Evolutionary conservation across 2,329 filamentous ascomycete genomes (phyloP).

Genomic region (Hortaea sp.): DNA sequence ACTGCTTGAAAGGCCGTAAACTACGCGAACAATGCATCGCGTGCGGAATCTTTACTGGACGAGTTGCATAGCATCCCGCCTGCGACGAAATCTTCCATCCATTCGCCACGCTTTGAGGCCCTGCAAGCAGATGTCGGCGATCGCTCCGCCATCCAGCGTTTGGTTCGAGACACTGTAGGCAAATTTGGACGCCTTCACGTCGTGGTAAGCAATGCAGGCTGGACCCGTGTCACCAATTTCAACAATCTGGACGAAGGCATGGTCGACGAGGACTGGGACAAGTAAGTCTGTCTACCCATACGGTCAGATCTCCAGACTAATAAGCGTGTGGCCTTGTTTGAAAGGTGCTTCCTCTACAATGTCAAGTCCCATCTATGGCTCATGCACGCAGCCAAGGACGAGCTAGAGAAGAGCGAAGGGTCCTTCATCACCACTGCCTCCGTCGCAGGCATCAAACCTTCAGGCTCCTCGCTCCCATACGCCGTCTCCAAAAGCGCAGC

Average conservation of each 20-base stretch:
- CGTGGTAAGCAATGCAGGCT: slow-evolving; percentile 32
- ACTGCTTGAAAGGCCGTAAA: slow-evolving; percentile 32
- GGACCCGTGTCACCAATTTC: slow-evolving; percentile 34
- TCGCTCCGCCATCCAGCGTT: slow-evolving; percentile 31
- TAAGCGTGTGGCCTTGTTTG: no score
- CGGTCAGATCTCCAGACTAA: no score
- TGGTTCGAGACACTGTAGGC: slow-evolving; percentile 34
- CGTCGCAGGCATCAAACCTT: slow-evolving; percentile 53
- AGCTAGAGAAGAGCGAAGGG: slow-evolving; percentile 49
- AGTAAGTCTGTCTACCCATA: not conserved
- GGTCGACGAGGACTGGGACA: slow-evolving; percentile 51
- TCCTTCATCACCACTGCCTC: slow-evolving; percentile 56
- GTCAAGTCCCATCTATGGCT: slow-evolving; percentile 54
- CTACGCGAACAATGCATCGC: slow-evolving; percentile 35
- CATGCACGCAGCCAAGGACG: slow-evolving; percentile 43
- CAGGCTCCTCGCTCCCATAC: slow-evolving; percentile 47
- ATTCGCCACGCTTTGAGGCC: slow-evolving; percentile 28
- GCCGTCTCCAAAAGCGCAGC: slow-evolving; percentile 28
- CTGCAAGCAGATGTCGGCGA: slow-evolving; percentile 38
- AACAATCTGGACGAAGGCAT: slow-evolving; percentile 42
- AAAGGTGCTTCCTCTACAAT: slow-evolving; percentile 46
- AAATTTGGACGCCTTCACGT: slow-evolving; percentile 40
- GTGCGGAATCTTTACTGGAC: slow-evolving; percentile 30
- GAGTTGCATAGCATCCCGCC: slow-evolving; percentile 31
- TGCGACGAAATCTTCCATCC: slow-evolving; percentile 3